Conservation (phyloP, 2,329 filamentous ascomycete genomes). For the Fusarium agapanthi region DNA sequence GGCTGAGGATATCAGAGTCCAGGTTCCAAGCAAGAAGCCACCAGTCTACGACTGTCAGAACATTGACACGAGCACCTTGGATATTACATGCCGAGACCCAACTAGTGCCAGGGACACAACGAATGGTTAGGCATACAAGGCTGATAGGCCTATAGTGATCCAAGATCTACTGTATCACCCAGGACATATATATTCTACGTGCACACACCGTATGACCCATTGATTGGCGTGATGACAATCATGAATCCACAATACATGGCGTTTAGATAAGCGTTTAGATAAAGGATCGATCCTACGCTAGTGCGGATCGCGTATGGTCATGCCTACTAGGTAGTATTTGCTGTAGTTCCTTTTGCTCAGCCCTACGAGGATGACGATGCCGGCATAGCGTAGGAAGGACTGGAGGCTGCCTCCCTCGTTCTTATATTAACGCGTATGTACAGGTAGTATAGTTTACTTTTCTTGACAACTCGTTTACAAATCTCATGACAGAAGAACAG, state of each 20-base stretch:
- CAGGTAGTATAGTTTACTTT: background rate
- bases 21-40: slow-evolving; percentile 34
- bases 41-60: slow-evolving; percentile 39
- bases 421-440: background rate
- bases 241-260: background rate
- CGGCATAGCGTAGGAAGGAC: background rate
- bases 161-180: too few species aligned
- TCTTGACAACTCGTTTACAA: background rate
- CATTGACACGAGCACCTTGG: slow-evolving; percentile 19
- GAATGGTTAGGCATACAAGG: background rate
- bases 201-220: background rate
- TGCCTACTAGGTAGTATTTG: background rate
- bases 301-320: background rate
- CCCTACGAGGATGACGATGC: background rate
- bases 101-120: slow-evolving; percentile 19
- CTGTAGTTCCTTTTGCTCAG: background rate
- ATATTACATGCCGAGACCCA: slow-evolving; percentile 32
- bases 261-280: background rate
- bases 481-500: background rate
- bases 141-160: background rate
- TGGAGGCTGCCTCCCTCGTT: background rate
- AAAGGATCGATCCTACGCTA: background rate
- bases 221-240: too few species aligned
- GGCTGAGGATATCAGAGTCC: slow-evolving; percentile 33
- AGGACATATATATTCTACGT: background rate